Conservation (phyloP, 163 green algal species). For the Scenedesmus sp. region DNA sequence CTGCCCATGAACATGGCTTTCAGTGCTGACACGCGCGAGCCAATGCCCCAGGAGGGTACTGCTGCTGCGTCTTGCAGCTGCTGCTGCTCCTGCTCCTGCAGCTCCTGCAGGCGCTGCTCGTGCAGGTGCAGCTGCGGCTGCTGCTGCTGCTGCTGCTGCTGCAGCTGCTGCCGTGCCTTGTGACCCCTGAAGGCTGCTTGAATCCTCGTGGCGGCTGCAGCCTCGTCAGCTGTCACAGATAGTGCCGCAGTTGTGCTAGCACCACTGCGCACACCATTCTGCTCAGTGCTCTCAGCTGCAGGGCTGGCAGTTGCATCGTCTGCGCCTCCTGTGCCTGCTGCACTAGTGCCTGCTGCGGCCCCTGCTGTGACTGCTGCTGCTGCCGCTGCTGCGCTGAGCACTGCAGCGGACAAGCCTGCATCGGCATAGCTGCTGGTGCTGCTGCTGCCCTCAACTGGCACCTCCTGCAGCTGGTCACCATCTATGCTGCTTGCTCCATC, state of each 20-base stretch:
- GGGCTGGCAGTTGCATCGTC: too few species aligned
- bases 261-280: neutral
- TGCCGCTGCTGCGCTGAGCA: neutral
- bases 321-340: neutral
- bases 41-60: neutral
- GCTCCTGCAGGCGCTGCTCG: neutral
- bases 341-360: neutral
- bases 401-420: neutral
- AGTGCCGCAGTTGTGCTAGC: neutral
- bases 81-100: constrained; percentile 13
- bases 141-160: neutral
- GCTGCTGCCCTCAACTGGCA: neutral
- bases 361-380: neutral
- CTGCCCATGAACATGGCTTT: constrained; percentile 13
- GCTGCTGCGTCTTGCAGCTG: neutral
- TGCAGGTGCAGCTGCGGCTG: neutral
- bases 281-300: neutral
- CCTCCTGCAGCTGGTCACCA: neutral
- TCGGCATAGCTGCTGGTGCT: neutral
- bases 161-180: neutral
- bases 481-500: neutral
- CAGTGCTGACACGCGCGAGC: neutral
- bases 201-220: neutral
- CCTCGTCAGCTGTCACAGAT: neutral
- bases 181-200: neutral